Conservation (phyloP, 805 yeast species). For the Lachancea fermentati region DNA sequence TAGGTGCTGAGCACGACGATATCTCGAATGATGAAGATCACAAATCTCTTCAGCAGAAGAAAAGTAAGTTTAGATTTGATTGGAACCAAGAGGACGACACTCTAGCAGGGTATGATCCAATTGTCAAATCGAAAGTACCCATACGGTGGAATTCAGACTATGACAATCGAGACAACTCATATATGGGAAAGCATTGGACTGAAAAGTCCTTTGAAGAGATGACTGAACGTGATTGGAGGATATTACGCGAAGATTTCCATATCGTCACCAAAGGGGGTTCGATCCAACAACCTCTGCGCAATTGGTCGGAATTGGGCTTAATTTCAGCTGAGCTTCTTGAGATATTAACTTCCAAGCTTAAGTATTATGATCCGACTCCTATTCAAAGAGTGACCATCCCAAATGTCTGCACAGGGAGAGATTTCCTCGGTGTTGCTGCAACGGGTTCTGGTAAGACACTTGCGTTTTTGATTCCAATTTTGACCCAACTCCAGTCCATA, state of each 20-base stretch:
- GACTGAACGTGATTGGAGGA: slow-evolving; percentile 87
- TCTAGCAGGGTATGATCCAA: slow-evolving; percentile 38
- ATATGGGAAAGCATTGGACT: slow-evolving; percentile 50
- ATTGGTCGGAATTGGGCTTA: slow-evolving; percentile 58
- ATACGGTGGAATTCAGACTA: slow-evolving; percentile 15
- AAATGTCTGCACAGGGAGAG: slow-evolving; percentile 47
- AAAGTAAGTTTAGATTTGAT: slow-evolving; percentile 50
- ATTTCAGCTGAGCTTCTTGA: slow-evolving; percentile 41
- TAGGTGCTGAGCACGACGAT: too few relatives aligned
- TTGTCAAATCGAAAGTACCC: slow-evolving; percentile 26
- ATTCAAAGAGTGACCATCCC: slow-evolving; percentile 90
- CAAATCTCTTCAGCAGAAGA: slow-evolving; percentile 1
- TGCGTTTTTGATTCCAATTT: slow-evolving; percentile 70
- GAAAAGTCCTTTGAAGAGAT: slow-evolving; percentile 57
- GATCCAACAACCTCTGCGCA: slow-evolving; percentile 53
- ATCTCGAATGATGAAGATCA: not conserved
- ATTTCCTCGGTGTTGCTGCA: slow-evolving; percentile 85
- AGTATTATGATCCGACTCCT: slow-evolving; percentile 73
- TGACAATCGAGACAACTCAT: slow-evolving; percentile 15
- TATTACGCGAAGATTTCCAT: slow-evolving; percentile 69
- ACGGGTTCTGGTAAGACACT: slow-evolving; percentile 96
- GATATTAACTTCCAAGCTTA: slow-evolving; percentile 34
- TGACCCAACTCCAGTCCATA: slow-evolving; percentile 46
- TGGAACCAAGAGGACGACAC: slow-evolving; percentile 75
- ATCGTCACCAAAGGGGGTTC: slow-evolving; percentile 48